Percentiles rank a stretch among this genome's conserved stretches.
These are phyloP conservation scores for Metschnikowia santaceciliae DNA, from an alignment of 805 yeast species.

Conservation along the genomic window DNA sequence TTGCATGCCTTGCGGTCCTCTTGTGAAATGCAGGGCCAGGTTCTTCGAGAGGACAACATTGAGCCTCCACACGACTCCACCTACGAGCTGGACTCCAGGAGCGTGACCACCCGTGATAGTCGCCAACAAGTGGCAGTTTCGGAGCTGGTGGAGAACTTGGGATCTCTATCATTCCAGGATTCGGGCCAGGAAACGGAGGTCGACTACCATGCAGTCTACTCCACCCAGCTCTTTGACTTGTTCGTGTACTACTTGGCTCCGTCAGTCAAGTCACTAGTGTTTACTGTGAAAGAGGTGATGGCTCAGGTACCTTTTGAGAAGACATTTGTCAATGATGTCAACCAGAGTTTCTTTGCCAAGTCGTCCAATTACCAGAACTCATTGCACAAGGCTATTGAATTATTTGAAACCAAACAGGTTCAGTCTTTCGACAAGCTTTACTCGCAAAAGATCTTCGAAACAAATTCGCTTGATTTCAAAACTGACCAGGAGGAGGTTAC, in stretches of 20 bases:
- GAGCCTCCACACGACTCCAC: background rate
- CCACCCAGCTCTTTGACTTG: conserved; percentile 54
- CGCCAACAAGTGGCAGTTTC: conserved; percentile 20
- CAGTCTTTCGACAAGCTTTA: conserved; percentile 58
- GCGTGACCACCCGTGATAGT: conserved; percentile 24
- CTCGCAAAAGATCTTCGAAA: conserved; percentile 47
- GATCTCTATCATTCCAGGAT: conserved; percentile 11
- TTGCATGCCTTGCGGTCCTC: conserved; percentile 67
- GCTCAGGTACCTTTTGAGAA: conserved; percentile 54
- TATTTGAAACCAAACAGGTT: conserved; percentile 55
- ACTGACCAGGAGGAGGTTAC: conserved; percentile 77
- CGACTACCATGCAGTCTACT: conserved; percentile 23
- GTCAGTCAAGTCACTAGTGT: conserved; percentile 60
- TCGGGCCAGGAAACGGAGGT: conserved; percentile 11
- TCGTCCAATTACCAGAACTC: conserved; percentile 45
- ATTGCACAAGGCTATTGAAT: conserved; percentile 46
- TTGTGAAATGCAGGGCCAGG: conserved; percentile 60
- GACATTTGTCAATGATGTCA: conserved; percentile 16
- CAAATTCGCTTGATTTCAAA: conserved; percentile 33
- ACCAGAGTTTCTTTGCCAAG: conserved; percentile 31
- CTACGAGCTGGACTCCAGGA: conserved; percentile 13
- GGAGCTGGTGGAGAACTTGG: conserved; percentile 28
- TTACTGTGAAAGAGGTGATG: conserved; percentile 59
- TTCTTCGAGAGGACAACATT: conserved; percentile 33
- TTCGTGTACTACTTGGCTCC: conserved; percentile 72